Evolutionary conservation across 2,329 filamentous ascomycete species (phyloP).

Genomic region (Pezicula rhizophila): DNA sequence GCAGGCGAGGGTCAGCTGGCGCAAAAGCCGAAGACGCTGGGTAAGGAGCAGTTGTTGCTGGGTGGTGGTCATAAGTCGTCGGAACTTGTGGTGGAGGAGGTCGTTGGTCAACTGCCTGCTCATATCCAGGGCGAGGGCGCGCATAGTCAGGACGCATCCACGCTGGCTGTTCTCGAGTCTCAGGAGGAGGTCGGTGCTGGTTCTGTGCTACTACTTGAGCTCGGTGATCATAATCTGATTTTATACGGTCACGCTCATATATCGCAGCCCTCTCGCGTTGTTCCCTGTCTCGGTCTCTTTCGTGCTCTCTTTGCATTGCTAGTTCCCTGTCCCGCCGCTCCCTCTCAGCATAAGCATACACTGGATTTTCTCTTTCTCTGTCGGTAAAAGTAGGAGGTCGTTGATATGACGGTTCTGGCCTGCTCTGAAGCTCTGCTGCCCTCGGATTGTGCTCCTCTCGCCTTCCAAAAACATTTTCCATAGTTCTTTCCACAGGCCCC

Average conservation of each 20-base stretch:
- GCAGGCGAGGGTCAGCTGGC: conserved; percentile 18
- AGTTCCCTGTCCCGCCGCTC: conserved; percentile 26
- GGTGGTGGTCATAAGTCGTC: conserved; percentile 21
- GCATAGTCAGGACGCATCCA: conserved; percentile 25
- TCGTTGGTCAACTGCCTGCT: conserved; percentile 9
- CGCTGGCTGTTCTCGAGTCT: conserved; percentile 20
- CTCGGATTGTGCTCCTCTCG: conserved; percentile 9
- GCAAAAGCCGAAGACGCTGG: conserved; percentile 19
- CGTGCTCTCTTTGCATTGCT: conserved; percentile 10
- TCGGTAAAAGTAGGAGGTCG: conserved; percentile 21
- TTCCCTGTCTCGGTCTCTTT: conserved; percentile 11
- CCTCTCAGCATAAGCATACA: conserved; percentile 49
- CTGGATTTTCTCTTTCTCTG: conserved; percentile 25
- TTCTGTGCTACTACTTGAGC: conserved; percentile 3
- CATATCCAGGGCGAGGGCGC: conserved; percentile 8
- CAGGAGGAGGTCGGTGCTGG: conserved; percentile 19
- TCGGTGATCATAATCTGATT: conserved; percentile 12
- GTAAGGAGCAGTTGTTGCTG: conserved; percentile 19
- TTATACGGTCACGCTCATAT: conserved; percentile 12
- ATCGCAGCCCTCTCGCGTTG: conserved; percentile 33
- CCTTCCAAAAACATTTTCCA: conserved; percentile 18
- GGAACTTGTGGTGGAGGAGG: conserved; percentile 9
- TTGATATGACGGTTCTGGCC: conserved; percentile 27
- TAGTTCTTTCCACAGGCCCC: conserved; percentile 5
- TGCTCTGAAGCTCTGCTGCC: conserved; percentile 28